These are phyloP conservation scores for Xerophyta viscosa DNA, from an alignment of 106 monocot species.

Conservation along the genomic window DNA sequence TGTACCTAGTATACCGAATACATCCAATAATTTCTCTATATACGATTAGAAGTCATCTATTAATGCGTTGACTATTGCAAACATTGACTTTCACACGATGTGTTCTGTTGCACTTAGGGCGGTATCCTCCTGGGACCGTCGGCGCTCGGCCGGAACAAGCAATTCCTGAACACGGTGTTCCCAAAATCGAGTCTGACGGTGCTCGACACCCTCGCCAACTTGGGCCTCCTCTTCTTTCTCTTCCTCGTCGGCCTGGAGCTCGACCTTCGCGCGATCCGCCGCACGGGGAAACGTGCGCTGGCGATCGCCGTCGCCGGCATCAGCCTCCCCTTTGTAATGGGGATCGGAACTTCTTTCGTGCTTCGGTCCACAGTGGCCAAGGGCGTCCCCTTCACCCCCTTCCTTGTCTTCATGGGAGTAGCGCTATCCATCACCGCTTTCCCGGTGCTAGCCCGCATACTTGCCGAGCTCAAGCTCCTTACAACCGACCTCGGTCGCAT, in stretches of 20 bases:
- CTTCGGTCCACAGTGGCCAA: conserved; percentile 22
- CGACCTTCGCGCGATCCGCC: conserved; percentile 27
- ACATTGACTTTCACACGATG: too few relatives aligned
- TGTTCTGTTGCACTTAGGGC: too few relatives aligned
- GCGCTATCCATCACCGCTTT: conserved; percentile 41
- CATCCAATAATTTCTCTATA: too few relatives aligned
- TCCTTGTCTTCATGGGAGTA: conserved; percentile 46
- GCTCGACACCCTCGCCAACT: conserved; percentile 37
- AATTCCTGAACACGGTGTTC: conserved; percentile 19
- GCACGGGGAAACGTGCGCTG: conserved; percentile 34
- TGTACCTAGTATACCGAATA: too few relatives aligned
- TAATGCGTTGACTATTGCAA: too few relatives aligned
- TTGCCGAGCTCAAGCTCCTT: conserved; percentile 41
- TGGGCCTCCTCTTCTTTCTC: conserved; percentile 40
- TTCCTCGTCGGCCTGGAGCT: conserved; percentile 38
- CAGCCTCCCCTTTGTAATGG: conserved; percentile 32
- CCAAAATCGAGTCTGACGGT: conserved; percentile 31
- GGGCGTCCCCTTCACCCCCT: too few relatives aligned
- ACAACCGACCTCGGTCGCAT: conserved; percentile 35
- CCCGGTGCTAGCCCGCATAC: conserved; percentile 33
- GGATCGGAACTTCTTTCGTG: conserved; percentile 31
- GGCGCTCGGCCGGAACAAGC: conserved; percentile 6
- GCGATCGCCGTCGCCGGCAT: too few relatives aligned
- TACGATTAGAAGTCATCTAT: too few relatives aligned
- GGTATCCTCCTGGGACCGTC: too few relatives aligned